Evolutionary conservation across 1,139 yeast species (phyloP), one percentile per base, ranked within the genome.

Genomic region (Debaryomycetaceae sp.): DNA sequence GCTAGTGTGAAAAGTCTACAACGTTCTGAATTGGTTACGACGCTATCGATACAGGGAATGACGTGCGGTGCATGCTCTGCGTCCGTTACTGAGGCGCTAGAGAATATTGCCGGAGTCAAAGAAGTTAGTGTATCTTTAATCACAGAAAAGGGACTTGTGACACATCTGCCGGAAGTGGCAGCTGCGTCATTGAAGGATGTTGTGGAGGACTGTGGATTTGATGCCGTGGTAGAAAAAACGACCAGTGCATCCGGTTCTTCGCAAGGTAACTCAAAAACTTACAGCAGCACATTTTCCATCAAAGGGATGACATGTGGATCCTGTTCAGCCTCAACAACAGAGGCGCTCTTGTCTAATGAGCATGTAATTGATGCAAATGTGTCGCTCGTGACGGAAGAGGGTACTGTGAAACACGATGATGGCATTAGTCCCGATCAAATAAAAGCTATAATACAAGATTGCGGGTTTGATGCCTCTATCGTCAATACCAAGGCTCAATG

Each of bases 261-360:
- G 8, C 40, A 47, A n/a, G 31, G 16, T 16, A 32, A n/a, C 17
- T 22, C 18, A 17, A 26, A 15, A 11, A 14, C 17, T 7, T 3
- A 35, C 11, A 11, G 26, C 28, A 26, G 33, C 3, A 51, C 55
- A 4, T 49, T 80, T 24, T 63, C 67, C 28, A 61, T 84, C 1
- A 58, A 50, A 26, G 96, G 96, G 5, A 89, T 89, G 96, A 87
- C 96, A 5, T 89, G 96, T 55, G 86, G 92, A 3, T 77, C 94
- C 0, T 89, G 96, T 58, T 77, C 82, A 3, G 71, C 80, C 2
- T 67, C 91, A 1, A 78, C 89, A 30, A 78, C 83, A 1, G 60
- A 61, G 16, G 78, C 81, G 1, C 61, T 87, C 22, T 68, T 70
- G 40, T 49, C 55, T 1, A 34, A 75, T 5, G 58, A 59, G 0